A percentile compares a stretch with the other conserved stretches of the same genome.
Evolutionary conservation across 2,329 filamentous ascomycete genomes (phyloP).

Genomic region (Ilyonectria destructans): DNA sequence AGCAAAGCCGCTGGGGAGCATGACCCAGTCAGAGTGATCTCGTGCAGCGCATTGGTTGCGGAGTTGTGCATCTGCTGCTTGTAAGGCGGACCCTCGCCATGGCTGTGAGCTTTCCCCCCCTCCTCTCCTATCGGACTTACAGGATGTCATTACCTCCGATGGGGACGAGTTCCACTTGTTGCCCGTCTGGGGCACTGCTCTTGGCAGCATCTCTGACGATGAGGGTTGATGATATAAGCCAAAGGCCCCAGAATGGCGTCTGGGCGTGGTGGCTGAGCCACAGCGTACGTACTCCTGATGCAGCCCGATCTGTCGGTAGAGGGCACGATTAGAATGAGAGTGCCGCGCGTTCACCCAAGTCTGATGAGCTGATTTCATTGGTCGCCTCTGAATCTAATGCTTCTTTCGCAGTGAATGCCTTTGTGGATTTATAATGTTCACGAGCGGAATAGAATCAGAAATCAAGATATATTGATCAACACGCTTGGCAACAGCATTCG

Average conservation of each 20-base stretch:
- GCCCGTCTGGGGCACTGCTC: slow-evolving; percentile 5
- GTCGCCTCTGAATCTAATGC: no score
- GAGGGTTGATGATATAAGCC: slow-evolving; percentile 21
- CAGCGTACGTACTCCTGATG: slow-evolving; percentile 28
- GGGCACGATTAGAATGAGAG: background rate
- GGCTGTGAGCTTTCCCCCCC: background rate
- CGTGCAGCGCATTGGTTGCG: background rate
- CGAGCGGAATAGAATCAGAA: background rate
- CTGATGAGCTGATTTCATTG: no score
- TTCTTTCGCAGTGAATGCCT: slow-evolving; percentile 2
- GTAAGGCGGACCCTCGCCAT: background rate
- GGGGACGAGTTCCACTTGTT: background rate
- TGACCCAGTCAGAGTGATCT: background rate
- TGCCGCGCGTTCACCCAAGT: slow-evolving; percentile 30
- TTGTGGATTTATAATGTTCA: slow-evolving; percentile 18
- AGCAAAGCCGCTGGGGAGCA: background rate
- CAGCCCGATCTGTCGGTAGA: slow-evolving; percentile 16
- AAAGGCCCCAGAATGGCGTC: slow-evolving; percentile 15
- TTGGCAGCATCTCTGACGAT: slow-evolving; percentile 13
- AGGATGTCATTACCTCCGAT: background rate
- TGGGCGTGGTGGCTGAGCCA: slow-evolving; percentile 28
- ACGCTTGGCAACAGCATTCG: background rate
- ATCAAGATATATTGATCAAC: background rate
- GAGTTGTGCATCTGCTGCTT: background rate
- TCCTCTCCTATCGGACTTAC: background rate